Base-by-base conservation (phyloP, 129 eudicot genomes). In the Centaurea solstitialis region DNA sequence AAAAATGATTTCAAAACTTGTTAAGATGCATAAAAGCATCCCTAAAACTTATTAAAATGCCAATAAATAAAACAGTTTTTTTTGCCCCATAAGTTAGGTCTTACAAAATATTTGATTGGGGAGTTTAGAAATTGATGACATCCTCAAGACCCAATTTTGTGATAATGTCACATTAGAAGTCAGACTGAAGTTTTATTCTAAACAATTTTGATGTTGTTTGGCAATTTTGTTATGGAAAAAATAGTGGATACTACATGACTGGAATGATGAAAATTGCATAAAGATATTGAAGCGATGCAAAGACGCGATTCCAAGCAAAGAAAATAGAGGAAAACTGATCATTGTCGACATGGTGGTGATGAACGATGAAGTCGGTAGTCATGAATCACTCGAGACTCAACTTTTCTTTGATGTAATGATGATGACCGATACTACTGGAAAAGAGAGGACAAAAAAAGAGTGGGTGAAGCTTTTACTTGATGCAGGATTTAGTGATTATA, bases 171-270 rank as follows among this genome's bases (percentile, higher is more conserved):
- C 30, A 2, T 66, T 23, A 66, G 3, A 66, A 22, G 70, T 66
- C 23, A 2, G 37, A 22, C 4, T 28, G 10, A 66, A 66, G n/a
- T 26, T 66, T 66, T 66, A 66, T 66, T 12, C 26, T 67, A 41
- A 41, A 1, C 47, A 41, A 41, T 41, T 41, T 8, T 26, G 41
- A 71, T 71, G 50, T 47, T 72, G 7, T n/a, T 2, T 2, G 17
- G 9, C 12, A 57, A 0, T 68, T 62, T 8, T 21, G n/a, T 7
- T 15, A 17, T 17, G 22, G 4, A 18, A 70, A 11, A 59, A 11
- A 41, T 2, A 87, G 92, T 86, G 86, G 90, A 73, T 89, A 64
- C 12, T 89, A 76, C 92, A 86, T 38, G 79, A 83, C 26, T 86
- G 92, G 92, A 23, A 21, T 2, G 90, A 88, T 23, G 85, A 64